phyloP scores from a whole-genome alignment of 805 yeast genomes.

The Monosporozyma aquatica region DNA sequence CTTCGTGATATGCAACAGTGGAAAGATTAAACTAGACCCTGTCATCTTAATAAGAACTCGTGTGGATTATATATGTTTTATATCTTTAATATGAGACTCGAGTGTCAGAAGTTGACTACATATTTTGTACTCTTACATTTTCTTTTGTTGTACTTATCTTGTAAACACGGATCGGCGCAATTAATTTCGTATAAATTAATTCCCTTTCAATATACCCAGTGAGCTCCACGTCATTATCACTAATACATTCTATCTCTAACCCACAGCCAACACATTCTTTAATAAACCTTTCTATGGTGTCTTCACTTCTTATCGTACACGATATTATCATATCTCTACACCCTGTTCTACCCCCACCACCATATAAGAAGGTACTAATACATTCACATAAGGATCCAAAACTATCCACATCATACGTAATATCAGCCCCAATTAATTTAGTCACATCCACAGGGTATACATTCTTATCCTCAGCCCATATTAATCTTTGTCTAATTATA shows the following conservation, averaged over 20 bases:
- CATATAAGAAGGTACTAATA: slow-evolving; percentile 24
- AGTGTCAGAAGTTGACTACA: slow-evolving; percentile 31
- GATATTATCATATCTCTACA: slow-evolving; percentile 38
- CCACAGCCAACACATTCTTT: slow-evolving; percentile 20
- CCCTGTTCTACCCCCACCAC: slow-evolving; percentile 3
- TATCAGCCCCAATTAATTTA: slow-evolving; percentile 63
- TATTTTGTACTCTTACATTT: too few relatives aligned
- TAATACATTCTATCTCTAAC: slow-evolving; percentile 18
- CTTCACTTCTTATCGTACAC: slow-evolving; percentile 64
- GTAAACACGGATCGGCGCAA: slow-evolving; percentile 15
- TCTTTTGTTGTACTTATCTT: background rate
- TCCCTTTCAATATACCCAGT: background rate
- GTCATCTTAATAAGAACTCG: slow-evolving; percentile 29
- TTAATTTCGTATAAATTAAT: slow-evolving; percentile 10
- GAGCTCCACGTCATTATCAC: slow-evolving; percentile 6
- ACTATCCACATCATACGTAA: slow-evolving; percentile 65
- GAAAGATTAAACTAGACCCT: slow-evolving; percentile 21
- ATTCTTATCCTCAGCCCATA: slow-evolving; percentile 49
- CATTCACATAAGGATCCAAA: slow-evolving; percentile 48
- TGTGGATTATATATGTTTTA: slow-evolving; percentile 17
- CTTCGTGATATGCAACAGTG: slow-evolving; percentile 29
- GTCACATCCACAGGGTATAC: slow-evolving; percentile 35
- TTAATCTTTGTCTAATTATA: slow-evolving; percentile 35
- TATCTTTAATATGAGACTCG: slow-evolving; percentile 21
- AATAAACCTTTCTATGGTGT: slow-evolving; percentile 40